Evolutionary conservation across 768 basidiomycete species (phyloP), one percentile per base, ranked within the genome.

Genomic region (Collybiopsis confluens): DNA sequence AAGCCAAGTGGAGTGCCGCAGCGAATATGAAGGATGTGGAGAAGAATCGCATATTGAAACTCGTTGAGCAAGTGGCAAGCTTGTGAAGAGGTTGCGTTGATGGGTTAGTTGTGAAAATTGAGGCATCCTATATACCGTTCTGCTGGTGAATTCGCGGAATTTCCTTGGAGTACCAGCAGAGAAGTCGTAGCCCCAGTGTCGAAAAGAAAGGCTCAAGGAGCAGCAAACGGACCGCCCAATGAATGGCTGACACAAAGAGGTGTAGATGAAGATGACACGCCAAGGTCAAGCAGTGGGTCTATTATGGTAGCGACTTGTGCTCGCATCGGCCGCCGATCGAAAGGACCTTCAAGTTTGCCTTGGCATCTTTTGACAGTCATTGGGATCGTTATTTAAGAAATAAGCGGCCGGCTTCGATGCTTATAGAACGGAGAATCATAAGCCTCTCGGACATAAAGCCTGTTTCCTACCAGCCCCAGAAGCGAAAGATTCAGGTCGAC

Each of bases 351-450:
- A 28, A 27, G 26, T 15, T 26, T 6, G 45, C 11, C 45, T 46
- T 46, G 45, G 45, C 45, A 27, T 45, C 27, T 45, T 27, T 45
- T n/a, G n/a, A n/a, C n/a, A n/a, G n/a, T n/a, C n/a, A n/a, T n/a
- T n/a, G n/a, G n/a, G n/a, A n/a, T n/a, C n/a, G n/a, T n/a, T n/a
- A n/a, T n/a, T n/a, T n/a, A n/a, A n/a, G n/a, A n/a, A n/a, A n/a
- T n/a, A n/a, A n/a, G n/a, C n/a, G n/a, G n/a, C n/a, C n/a, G n/a
- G n/a, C n/a, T n/a, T n/a, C n/a, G n/a, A n/a, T n/a, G n/a, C n/a
- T n/a, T n/a, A n/a, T n/a, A n/a, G n/a, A n/a, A n/a, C n/a, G n/a
- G n/a, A n/a, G n/a, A n/a, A n/a, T n/a, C n/a, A n/a, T n/a, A n/a
- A n/a, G n/a, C n/a, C n/a, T n/a, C n/a, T n/a, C n/a, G n/a, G n/a